These are phyloP conservation scores for Magnaporthales sp. DNA, from an alignment of 2,329 filamentous ascomycete species.

Conservation along the genomic window DNA sequence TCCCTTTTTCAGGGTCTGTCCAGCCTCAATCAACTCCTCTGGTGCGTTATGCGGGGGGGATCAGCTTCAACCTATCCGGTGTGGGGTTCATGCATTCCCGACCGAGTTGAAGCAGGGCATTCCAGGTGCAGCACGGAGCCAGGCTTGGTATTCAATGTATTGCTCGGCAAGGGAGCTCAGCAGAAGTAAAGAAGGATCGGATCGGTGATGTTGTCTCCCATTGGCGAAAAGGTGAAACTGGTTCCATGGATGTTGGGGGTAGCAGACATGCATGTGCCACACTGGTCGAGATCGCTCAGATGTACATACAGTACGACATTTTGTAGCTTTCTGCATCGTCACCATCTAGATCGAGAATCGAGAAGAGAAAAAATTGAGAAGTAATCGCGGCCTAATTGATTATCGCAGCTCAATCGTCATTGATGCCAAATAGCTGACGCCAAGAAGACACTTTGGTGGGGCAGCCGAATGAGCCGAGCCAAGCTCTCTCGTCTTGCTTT, in stretches of 20 bases:
- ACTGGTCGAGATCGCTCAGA: not conserved
- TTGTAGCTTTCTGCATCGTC: not conserved
- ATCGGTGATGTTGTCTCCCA: not conserved
- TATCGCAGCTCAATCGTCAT: not conserved
- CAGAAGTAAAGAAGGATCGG: not conserved
- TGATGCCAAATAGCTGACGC: not conserved
- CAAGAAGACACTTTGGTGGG: not conserved
- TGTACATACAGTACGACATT: not conserved
- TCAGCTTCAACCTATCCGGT: not conserved
- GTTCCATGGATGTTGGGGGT: not conserved
- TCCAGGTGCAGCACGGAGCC: not conserved
- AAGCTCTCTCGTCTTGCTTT: not conserved
- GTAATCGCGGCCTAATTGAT: not conserved
- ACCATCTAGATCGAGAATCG: not conserved
- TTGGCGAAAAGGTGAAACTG: not conserved
- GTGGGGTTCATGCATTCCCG: too few species aligned
- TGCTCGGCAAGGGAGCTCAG: not conserved
- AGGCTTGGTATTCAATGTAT: not conserved
- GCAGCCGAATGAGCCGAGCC: not conserved
- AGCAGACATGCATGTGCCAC: not conserved
- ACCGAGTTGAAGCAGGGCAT: not conserved
- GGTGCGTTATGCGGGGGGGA: not conserved
- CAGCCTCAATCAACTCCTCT: not conserved
- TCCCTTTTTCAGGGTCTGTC: not conserved
- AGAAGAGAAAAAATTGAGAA: not conserved